These are phyloP conservation scores for Viola odorata DNA, from an alignment of 345 rosid genomes.

Conservation along the genomic window DNA sequence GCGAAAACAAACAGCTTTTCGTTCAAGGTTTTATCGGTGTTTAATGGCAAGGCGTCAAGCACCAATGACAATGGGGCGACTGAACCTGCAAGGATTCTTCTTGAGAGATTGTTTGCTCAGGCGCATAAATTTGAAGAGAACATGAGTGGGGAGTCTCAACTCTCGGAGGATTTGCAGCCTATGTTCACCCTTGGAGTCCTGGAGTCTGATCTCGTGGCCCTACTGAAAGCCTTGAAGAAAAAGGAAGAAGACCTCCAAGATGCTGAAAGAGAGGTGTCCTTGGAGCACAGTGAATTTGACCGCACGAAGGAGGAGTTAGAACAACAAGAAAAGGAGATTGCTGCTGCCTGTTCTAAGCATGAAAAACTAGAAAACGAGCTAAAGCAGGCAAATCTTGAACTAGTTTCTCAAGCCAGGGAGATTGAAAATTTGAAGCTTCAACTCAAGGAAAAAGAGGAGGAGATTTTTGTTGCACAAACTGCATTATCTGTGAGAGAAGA, in stretches of 20 bases:
- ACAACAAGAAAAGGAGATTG: conserved; percentile 43
- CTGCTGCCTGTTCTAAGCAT: conserved; percentile 44
- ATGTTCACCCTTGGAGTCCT: conserved; percentile 40
- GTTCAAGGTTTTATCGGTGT: conserved; percentile 27
- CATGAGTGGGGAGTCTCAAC: conserved; percentile 30
- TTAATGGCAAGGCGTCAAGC: conserved; percentile 32
- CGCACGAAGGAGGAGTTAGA: conserved; percentile 50
- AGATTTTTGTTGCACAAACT: conserved; percentile 37
- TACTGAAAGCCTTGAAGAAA: conserved; percentile 51
- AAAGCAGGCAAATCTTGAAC: conserved; percentile 39
- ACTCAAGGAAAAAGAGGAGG: conserved; percentile 49
- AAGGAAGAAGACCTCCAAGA: conserved; percentile 64
- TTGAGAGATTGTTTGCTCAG: conserved; percentile 64
- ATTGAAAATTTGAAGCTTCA: conserved; percentile 54
- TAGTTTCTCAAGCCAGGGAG: conserved; percentile 65
- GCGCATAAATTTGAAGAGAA: conserved; percentile 56
- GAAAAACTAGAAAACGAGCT: conserved; percentile 56
- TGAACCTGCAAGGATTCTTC: conserved; percentile 48
- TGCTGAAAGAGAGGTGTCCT: conserved; percentile 46
- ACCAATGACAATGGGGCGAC: conserved; percentile 42
- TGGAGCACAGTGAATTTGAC: conserved; percentile 46
- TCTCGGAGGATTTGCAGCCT: conserved; percentile 21
- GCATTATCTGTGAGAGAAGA: conserved; percentile 47
- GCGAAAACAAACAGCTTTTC: conserved; percentile 18
- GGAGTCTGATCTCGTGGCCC: conserved; percentile 67